Conservation (phyloP, 75 land plant genomes). For the Pinus albicaulis region DNA sequence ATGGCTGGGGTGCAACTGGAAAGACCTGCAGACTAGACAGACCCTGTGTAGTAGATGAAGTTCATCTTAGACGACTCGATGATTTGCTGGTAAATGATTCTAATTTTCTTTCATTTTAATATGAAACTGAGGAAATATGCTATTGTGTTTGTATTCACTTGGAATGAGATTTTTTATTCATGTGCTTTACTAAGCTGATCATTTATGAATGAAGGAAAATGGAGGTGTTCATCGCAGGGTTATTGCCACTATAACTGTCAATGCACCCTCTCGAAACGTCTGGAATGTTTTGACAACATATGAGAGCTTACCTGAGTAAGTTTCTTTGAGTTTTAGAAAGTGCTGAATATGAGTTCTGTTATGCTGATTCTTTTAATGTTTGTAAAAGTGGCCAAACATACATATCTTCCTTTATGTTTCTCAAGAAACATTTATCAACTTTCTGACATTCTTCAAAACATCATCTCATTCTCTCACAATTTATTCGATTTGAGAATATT, state of each 20-base stretch:
- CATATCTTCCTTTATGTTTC: background rate
- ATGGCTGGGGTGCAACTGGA: slow-evolving; percentile 64
- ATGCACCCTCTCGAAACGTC: slow-evolving; percentile 83
- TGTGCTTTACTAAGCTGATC: slow-evolving; percentile 12
- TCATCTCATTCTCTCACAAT: background rate
- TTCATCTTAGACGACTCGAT: slow-evolving; percentile 92
- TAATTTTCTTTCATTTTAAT: background rate
- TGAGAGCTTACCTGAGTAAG: slow-evolving; percentile 91
- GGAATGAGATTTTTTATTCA: slow-evolving; percentile 8
- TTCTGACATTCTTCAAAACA: background rate
- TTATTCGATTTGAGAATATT: background rate
- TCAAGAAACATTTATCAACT: background rate
- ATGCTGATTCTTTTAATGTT: background rate
- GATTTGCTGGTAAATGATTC: slow-evolving; percentile 71
- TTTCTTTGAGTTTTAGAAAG: slow-evolving; percentile 6
- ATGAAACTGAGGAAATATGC: background rate
- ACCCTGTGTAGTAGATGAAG: slow-evolving; percentile 86
- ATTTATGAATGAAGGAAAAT: slow-evolving; percentile 73
- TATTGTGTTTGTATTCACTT: background rate
- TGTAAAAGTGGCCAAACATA: background rate
- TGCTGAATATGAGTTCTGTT: background rate
- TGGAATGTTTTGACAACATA: slow-evolving; percentile 94
- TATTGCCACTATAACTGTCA: slow-evolving; percentile 91
- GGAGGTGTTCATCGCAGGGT: slow-evolving; percentile 97
- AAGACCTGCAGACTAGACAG: slow-evolving; percentile 58